Conservation (phyloP, 805 yeast genomes). For the Naumovozyma castellii region DNA sequence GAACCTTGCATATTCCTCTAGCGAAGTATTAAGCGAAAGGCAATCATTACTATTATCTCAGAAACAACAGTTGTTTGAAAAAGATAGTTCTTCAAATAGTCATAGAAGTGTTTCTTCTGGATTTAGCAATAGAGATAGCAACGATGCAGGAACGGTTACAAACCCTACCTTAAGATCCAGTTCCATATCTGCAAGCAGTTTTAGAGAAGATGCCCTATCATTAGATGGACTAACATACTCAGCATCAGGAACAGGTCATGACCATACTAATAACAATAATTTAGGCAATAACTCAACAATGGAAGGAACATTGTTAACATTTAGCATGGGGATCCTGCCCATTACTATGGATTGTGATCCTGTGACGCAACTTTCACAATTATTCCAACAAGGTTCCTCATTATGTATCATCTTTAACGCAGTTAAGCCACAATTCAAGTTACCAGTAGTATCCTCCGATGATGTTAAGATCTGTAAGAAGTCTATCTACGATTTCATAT, state of each 20-base stretch:
- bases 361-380: constrained; percentile 79
- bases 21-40: constrained; percentile 62
- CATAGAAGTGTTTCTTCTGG: constrained; percentile 16
- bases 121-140: constrained; percentile 11
- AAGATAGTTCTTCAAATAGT: constrained; percentile 3
- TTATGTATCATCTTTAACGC: constrained; percentile 76
- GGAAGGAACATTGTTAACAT: constrained; percentile 40
- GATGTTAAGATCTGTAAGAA: constrained; percentile 80
- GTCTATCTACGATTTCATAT: constrained; percentile 79
- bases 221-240: constrained; percentile 22
- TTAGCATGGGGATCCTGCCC: constrained; percentile 69
- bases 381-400: constrained; percentile 89
- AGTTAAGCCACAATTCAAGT: constrained; percentile 47
- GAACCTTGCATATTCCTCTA: constrained; percentile 51
- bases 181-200: constrained; percentile 28
- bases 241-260: constrained; percentile 12
- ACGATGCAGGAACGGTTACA: constrained; percentile 10
- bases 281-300: constrained; percentile 17
- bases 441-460: constrained; percentile 61
- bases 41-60: constrained; percentile 48
- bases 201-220: constrained; percentile 28
- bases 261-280: constrained; percentile 4
- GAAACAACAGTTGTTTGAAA: constrained; percentile 23
- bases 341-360: constrained; percentile 76
- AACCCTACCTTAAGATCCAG: constrained; percentile 27